A percentile compares a stretch with the other conserved stretches of the same genome.
Conservation (phyloP, 257 asterid species). For the Nyctanthes arbortristis region DNA sequence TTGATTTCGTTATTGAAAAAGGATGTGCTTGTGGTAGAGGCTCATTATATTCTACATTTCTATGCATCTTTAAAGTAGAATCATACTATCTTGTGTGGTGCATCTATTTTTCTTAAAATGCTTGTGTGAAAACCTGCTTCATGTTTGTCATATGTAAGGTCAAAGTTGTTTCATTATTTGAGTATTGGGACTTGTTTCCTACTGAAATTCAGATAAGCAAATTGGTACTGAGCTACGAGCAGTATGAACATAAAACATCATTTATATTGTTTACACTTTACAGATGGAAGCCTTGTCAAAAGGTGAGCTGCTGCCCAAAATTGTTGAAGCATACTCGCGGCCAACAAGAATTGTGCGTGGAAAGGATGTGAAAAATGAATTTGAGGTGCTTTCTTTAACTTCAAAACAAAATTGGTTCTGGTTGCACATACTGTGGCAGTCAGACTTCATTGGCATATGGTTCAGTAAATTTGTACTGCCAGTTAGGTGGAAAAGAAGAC, state of each 20-base stretch:
- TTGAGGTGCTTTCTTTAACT: conserved; percentile 48
- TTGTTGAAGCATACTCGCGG: conserved; percentile 96
- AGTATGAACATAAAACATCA: background rate
- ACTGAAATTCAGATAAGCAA: conserved; percentile 9
- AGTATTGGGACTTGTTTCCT: conserved; percentile 16
- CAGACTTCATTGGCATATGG: background rate
- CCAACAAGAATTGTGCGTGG: conserved; percentile 97
- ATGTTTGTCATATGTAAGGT: too few species aligned
- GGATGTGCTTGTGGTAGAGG: background rate
- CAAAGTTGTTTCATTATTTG: too few species aligned
- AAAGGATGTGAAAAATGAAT: conserved; percentile 59
- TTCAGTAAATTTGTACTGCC: background rate
- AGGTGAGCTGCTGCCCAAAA: conserved; percentile 66
- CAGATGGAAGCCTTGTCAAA: conserved; percentile 80
- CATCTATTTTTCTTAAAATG: background rate
- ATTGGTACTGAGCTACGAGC: background rate
- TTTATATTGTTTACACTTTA: background rate
- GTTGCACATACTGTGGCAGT: conserved; percentile 2
- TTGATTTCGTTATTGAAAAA: background rate
- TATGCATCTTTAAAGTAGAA: background rate
- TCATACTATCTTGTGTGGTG: background rate
- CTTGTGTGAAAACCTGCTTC: too few species aligned
- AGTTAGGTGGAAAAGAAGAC: background rate
- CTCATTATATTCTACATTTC: background rate
- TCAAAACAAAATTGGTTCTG: conserved; percentile 2